Evolutionary conservation across 1,284 basidiomycete genomes (phyloP).

Genomic region (Ustilago tritici): DNA sequence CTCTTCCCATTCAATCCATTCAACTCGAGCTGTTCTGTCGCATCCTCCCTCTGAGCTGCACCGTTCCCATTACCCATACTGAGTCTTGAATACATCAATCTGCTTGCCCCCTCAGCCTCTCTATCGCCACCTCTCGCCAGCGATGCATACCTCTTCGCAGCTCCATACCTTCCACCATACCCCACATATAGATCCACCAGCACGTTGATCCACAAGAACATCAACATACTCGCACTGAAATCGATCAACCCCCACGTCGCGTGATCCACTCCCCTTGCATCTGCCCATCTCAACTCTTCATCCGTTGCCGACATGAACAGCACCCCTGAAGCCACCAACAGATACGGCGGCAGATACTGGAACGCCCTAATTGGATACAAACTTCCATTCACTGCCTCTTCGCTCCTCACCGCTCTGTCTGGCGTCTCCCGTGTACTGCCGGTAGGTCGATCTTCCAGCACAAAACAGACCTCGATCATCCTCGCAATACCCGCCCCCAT

Average conservation of each 20-base stretch:
- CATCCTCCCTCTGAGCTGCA: background rate
- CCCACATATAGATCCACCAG: slow-evolving; percentile 64
- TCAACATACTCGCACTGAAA: slow-evolving; percentile 58
- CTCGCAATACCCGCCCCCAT: slow-evolving; percentile 86
- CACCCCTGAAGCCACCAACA: slow-evolving; percentile 60
- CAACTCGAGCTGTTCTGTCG: slow-evolving; percentile 38
- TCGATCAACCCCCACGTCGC: slow-evolving; percentile 68
- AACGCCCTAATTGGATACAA: slow-evolving; percentile 58
- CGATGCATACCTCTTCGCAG: slow-evolving; percentile 24
- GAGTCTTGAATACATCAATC: slow-evolving; percentile 39
- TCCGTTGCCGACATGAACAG: slow-evolving; percentile 69
- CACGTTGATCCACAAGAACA: slow-evolving; percentile 67
- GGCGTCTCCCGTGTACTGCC: slow-evolving; percentile 38
- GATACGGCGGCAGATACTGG: slow-evolving; percentile 65
- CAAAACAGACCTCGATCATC: slow-evolving; percentile 87
- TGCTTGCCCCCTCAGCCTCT: slow-evolving; percentile 21
- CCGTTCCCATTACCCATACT: slow-evolving; percentile 20
- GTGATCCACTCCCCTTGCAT: slow-evolving; percentile 61
- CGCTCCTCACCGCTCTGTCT: slow-evolving; percentile 6
- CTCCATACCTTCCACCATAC: slow-evolving; percentile 59
- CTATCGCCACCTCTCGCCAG: slow-evolving; percentile 30
- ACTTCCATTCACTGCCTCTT: slow-evolving; percentile 35
- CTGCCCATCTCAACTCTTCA: slow-evolving; percentile 67
- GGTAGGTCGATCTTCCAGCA: slow-evolving; percentile 71
- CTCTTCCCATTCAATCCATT: slow-evolving; percentile 21